A percentile compares a stretch with the other conserved stretches of the same genome.
These are phyloP conservation scores for Cystobasidium onofrii DNA, from an alignment of 768 basidiomycete species.

Conservation along the genomic window DNA sequence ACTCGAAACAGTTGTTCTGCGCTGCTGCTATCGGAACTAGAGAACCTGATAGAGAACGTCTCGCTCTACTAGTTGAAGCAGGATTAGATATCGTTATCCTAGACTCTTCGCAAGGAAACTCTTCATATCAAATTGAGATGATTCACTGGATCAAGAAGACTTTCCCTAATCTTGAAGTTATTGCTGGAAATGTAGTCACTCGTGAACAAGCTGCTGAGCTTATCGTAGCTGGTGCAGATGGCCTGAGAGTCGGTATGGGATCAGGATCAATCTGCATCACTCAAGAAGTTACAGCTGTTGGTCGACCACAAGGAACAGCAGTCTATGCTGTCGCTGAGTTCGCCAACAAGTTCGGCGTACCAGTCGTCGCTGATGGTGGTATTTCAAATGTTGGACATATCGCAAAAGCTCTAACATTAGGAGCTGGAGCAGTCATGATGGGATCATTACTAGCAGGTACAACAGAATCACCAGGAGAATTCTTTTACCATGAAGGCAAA, in stretches of 20 bases:
- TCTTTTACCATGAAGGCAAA: constrained; percentile 98
- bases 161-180: constrained; percentile 78
- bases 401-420: constrained; percentile 88
- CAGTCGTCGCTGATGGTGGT: constrained; percentile 94
- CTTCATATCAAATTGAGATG: constrained; percentile 87
- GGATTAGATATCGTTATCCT: constrained; percentile 90
- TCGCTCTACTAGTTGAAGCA: constrained; percentile 76
- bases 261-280: constrained; percentile 98
- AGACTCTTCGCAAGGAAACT: constrained; percentile 96
- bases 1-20: constrained; percentile 89
- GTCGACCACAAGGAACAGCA: constrained; percentile 94
- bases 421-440: constrained; percentile 98
- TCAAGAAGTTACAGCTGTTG: constrained; percentile 98
- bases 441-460: constrained; percentile 91
- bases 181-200: constrained; percentile 96
- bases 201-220: constrained; percentile 91
- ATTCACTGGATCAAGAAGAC: constrained; percentile 81
- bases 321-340: constrained; percentile 96
- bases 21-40: constrained; percentile 94
- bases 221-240: constrained; percentile 90
- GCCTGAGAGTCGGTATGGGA: constrained; percentile 93
- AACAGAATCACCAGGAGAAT: constrained; percentile 94
- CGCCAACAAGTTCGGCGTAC: constrained; percentile 81
- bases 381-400: constrained; percentile 93
- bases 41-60: constrained; percentile 73